A percentile compares a stretch with the other conserved stretches of the same genome.
Evolutionary conservation across 768 basidiomycete genomes (phyloP).

Genomic region (Pleurotus giganteus): DNA sequence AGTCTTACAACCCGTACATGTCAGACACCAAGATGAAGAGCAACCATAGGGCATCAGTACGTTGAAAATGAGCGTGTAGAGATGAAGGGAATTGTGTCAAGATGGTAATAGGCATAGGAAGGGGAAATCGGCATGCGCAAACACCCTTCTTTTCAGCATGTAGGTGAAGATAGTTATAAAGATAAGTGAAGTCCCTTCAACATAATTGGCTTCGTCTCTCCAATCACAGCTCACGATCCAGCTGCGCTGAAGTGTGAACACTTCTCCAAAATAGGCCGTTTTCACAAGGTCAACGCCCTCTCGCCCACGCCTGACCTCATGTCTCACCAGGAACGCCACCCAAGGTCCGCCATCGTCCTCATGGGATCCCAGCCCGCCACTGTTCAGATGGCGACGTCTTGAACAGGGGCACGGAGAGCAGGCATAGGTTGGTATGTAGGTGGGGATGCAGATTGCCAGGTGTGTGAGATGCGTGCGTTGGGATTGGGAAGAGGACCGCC

Average conservation of each 20-base stretch:
- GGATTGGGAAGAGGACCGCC: slow-evolving; percentile 56
- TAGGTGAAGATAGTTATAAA: neutral
- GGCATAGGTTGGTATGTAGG: slow-evolving; percentile 2
- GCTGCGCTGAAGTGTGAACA: too few relatives aligned
- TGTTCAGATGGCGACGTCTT: neutral
- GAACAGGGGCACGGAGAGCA: neutral
- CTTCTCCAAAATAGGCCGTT: neutral
- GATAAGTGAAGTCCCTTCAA: neutral
- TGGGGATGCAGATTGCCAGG: slow-evolving; percentile 8
- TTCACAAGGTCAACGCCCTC: too few relatives aligned
- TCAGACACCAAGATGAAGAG: neutral
- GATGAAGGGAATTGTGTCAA: neutral
- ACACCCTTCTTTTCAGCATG: neutral
- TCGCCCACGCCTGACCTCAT: neutral
- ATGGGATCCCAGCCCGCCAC: neutral
- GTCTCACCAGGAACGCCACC: too few relatives aligned
- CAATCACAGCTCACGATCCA: neutral
- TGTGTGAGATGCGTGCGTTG: slow-evolving; percentile 51
- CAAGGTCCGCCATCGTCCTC: neutral
- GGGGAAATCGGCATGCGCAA: neutral
- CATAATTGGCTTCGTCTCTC: neutral
- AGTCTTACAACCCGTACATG: neutral
- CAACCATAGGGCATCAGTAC: neutral
- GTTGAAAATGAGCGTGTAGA: neutral
- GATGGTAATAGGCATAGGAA: neutral